These are phyloP conservation scores for Wickerhamomyces sydowiorum DNA, from an alignment of 805 yeast species.

Conservation along the genomic window DNA sequence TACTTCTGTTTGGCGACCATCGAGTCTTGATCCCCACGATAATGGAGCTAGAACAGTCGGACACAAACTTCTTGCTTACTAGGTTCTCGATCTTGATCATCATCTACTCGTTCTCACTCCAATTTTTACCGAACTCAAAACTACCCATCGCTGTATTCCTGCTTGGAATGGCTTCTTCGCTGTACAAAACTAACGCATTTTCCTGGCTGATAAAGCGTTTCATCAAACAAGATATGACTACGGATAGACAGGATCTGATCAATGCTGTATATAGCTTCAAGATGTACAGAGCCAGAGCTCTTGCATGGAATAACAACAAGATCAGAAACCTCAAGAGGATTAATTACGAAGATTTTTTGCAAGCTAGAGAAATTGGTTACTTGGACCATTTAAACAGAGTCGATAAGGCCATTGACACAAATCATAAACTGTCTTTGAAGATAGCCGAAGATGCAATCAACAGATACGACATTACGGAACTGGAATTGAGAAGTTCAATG, in stretches of 20 bases:
- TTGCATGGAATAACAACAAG: constrained; percentile 40
- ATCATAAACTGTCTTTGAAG: constrained; percentile 40
- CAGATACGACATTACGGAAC: constrained; percentile 30
- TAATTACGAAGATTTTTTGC: constrained; percentile 50
- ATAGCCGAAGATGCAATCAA: constrained; percentile 35
- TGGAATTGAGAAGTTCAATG: constrained; percentile 36
- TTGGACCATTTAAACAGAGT: constrained; percentile 42
- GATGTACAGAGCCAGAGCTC: constrained; percentile 33
- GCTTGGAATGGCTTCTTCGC: constrained; percentile 25
- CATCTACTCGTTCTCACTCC: constrained; percentile 20
- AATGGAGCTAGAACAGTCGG: neutral
- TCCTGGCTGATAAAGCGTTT: constrained; percentile 17
- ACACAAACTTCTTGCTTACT: constrained; percentile 14
- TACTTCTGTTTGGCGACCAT: neutral
- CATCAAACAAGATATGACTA: constrained; percentile 14
- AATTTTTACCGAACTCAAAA: constrained; percentile 18
- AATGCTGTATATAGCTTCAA: constrained; percentile 43
- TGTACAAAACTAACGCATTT: constrained; percentile 17
- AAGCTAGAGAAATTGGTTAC: constrained; percentile 50
- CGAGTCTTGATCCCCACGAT: too few species aligned
- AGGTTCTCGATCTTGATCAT: constrained; percentile 24
- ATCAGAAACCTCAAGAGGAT: constrained; percentile 38
- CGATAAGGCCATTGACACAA: constrained; percentile 41
- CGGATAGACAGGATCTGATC: constrained; percentile 23
- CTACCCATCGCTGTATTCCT: constrained; percentile 20